Evolutionary conservation across 2,329 filamentous ascomycete genomes (phyloP), one percentile per base, ranked within the genome.

Genomic region (Botrytis fabae): DNA sequence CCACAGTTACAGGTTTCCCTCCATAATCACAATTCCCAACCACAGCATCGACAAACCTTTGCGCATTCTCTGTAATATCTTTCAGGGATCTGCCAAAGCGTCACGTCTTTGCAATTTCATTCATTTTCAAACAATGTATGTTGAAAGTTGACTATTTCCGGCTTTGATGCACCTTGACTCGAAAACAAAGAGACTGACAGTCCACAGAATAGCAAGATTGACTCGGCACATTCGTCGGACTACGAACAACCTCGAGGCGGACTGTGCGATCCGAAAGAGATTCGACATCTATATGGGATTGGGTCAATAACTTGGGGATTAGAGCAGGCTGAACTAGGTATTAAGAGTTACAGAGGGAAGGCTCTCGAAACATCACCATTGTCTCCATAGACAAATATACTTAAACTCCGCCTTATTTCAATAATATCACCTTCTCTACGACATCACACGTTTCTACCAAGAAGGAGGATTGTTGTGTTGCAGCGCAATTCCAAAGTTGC

Each of bases 71-170:
- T 80, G 77, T 76, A 74, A 78, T 74, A 20, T 69, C 54, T 71
- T 73, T 74, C 78, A 80, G 80, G 78, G 79, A 73, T 76, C 76
- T 77, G 76, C 78, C 79, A 77, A 76, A 79, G 79, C 70, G 76
- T 79, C 74, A 62, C 68, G 78, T 80, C 78, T 74, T 79, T 80
- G 79, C 77, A 44, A 73, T 68, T 72, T 75, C 74, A 76, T 78
- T 78, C 79, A 75, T 76, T 79, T 78, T 74, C 74, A 75, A 46
- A 74, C 75, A 77, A 74, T 73, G 78, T 79, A 79, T 73, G 76
- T 78, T 59, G 28, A 69, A 44, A 70, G 48, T 59, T 22, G 40
- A 60, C 70, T 69, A 51, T 48, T 69, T 68, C 70, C 70, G 70
- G 51, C 70, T 42, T 44, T 68, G n/a, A 38, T 48, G 46, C 42